phyloP scores from a whole-genome alignment of 2,329 filamentous ascomycete species.

The Ilyonectria sp. region DNA sequence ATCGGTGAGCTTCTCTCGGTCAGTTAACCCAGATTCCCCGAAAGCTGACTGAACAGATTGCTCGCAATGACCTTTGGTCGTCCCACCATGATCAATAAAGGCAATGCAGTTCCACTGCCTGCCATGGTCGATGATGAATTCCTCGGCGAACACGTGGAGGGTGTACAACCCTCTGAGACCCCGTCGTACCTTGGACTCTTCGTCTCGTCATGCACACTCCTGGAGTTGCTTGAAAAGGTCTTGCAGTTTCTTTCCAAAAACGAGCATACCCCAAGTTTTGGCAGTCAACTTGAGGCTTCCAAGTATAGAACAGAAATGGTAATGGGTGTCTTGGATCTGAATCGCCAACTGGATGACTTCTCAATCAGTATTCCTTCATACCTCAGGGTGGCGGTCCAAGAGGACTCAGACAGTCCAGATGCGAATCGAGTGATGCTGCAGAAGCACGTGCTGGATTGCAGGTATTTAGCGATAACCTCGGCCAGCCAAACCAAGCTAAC shows the following conservation, averaged over 20 bases:
- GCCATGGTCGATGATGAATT: conserved; percentile 29
- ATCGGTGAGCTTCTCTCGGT: conserved; percentile 19
- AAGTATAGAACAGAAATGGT: not conserved
- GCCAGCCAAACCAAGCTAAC: not conserved
- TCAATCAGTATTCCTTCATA: conserved; percentile 6
- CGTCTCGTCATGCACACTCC: conserved; percentile 1
- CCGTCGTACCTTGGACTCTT: conserved; percentile 22
- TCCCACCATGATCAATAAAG: conserved; percentile 26
- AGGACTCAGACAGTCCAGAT: not conserved
- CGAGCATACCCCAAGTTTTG: not conserved
- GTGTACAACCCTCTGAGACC: not conserved
- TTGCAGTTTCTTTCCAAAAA: conserved; percentile 16
- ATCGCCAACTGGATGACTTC: conserved; percentile 9
- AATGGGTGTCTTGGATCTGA: conserved; percentile 8
- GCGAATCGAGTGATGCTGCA: not conserved
- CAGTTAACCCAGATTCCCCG: not conserved
- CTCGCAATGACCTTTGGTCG: conserved; percentile 31
- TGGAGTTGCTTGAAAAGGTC: conserved; percentile 23
- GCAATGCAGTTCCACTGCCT: conserved; percentile 14
- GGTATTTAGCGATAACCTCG: not conserved
- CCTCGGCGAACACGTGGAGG: conserved; percentile 8
- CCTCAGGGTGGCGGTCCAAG: not conserved
- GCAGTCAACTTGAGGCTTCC: not conserved
- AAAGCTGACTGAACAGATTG: conserved; percentile 1
- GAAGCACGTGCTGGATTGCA: conserved; percentile 4